Conservation (phyloP, 176 grass and related monocot genomes). For the Carex scoparia region DNA sequence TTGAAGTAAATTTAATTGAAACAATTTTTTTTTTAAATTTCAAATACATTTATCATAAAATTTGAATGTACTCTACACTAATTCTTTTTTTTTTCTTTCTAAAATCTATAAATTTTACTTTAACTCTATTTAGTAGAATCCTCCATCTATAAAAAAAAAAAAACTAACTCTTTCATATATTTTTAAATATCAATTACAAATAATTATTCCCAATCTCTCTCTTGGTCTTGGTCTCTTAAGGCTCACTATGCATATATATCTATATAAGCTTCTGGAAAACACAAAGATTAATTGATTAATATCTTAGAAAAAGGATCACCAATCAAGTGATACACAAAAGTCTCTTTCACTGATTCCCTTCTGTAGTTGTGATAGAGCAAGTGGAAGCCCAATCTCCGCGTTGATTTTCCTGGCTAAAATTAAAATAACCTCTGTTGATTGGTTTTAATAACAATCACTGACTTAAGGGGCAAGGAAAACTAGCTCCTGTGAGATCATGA, state of each 20-base stretch:
- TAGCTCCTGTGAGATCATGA: background rate
- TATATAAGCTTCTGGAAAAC: background rate
- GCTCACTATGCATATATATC: background rate
- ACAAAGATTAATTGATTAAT: background rate
- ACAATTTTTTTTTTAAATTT: too few relatives aligned
- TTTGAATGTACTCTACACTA: too few relatives aligned
- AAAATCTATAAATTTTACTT: too few relatives aligned
- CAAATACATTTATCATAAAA: too few relatives aligned
- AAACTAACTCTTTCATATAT: too few relatives aligned
- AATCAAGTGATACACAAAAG: background rate
- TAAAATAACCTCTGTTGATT: background rate
- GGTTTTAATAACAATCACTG: constrained; percentile 9
- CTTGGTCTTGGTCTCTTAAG: background rate
- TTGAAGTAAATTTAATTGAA: too few relatives aligned
- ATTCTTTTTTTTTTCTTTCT: too few relatives aligned
- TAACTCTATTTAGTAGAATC: too few relatives aligned
- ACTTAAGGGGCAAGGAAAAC: background rate
- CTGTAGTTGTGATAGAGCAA: background rate
- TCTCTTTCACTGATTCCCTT: background rate
- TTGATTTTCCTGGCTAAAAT: background rate
- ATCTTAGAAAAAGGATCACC: background rate
- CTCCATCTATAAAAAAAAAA: too few relatives aligned
- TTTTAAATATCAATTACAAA: background rate
- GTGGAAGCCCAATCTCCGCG: background rate
- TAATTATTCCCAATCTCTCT: background rate